A percentile compares a stretch with the other conserved stretches of the same genome.
Conservation (phyloP, 805 yeast genomes). For the Candida odintsovae region DNA sequence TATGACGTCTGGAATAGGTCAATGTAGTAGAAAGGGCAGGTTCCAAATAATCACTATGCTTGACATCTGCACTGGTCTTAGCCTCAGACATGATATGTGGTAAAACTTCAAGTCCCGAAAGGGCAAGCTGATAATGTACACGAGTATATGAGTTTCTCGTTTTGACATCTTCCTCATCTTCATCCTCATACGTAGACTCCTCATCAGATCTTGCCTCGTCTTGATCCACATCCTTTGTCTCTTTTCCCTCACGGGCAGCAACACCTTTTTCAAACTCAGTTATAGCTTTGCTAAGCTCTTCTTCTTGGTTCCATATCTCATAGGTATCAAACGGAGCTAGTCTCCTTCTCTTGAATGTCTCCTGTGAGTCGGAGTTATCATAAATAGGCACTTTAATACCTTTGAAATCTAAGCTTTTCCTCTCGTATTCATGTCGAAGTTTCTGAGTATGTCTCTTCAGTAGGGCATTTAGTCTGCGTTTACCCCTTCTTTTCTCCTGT, state of each 20-base stretch:
- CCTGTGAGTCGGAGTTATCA: slow-evolving; percentile 2
- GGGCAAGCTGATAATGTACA: neutral
- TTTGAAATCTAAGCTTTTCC: neutral
- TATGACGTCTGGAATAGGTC: slow-evolving; percentile 9
- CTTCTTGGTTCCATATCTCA: slow-evolving; percentile 20
- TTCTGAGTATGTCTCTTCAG: neutral
- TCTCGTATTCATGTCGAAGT: neutral
- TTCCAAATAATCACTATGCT: neutral
- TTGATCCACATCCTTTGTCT: neutral
- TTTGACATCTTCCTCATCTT: neutral
- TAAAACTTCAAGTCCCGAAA: slow-evolving; percentile 12
- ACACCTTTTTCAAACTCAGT: neutral
- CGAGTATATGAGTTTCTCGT: neutral
- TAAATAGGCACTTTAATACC: neutral
- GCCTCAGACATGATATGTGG: slow-evolving; percentile 4
- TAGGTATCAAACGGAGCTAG: slow-evolving; percentile 17
- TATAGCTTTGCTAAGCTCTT: slow-evolving; percentile 8
- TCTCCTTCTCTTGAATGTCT: slow-evolving; percentile 1
- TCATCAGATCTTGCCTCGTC: neutral
- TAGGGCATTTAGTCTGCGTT: neutral
- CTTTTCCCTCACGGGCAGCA: neutral
- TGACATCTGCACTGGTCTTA: neutral
- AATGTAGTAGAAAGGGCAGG: neutral
- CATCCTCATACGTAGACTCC: neutral
- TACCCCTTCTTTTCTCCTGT: neutral